phyloP scores from a whole-genome alignment of 1,139 yeast species.

The Pichia sp. region DNA sequence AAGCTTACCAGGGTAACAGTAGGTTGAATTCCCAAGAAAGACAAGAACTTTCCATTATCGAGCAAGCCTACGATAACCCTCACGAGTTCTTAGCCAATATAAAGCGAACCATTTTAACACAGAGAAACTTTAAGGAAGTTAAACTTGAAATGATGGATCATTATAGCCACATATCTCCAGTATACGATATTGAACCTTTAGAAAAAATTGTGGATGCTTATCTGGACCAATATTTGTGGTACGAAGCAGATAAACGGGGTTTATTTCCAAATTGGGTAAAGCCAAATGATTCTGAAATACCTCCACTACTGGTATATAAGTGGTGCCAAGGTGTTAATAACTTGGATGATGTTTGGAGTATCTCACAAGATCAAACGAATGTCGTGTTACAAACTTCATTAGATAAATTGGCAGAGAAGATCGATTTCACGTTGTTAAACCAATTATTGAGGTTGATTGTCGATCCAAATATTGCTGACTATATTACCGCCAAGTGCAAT shows the following conservation, averaged over 20 bases:
- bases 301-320: constrained; percentile 85
- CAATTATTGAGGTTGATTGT: constrained; percentile 73
- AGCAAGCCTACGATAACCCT: constrained; percentile 95
- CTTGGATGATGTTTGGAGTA: constrained; percentile 72
- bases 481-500: constrained; percentile 88
- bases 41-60: constrained; percentile 88
- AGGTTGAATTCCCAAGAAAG: constrained; percentile 82
- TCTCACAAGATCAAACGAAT: constrained; percentile 65
- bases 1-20: constrained; percentile 75
- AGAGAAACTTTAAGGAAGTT: constrained; percentile 87
- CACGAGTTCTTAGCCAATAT: constrained; percentile 85
- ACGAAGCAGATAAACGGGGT: constrained; percentile 82
- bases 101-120: constrained; percentile 78
- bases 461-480: constrained; percentile 92
- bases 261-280: constrained; percentile 95
- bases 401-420: constrained; percentile 70
- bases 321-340: constrained; percentile 96
- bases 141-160: constrained; percentile 90
- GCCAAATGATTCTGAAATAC: constrained; percentile 91
- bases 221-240: constrained; percentile 93
- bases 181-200: constrained; percentile 81
- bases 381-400: constrained; percentile 81
- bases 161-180: constrained; percentile 79
- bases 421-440: constrained; percentile 83
- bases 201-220: constrained; percentile 97